Percentiles rank a stretch among this genome's conserved stretches.
These are phyloP conservation scores for Solanum etuberosum DNA, from an alignment of 257 asterid genomes.

Conservation along the genomic window DNA sequence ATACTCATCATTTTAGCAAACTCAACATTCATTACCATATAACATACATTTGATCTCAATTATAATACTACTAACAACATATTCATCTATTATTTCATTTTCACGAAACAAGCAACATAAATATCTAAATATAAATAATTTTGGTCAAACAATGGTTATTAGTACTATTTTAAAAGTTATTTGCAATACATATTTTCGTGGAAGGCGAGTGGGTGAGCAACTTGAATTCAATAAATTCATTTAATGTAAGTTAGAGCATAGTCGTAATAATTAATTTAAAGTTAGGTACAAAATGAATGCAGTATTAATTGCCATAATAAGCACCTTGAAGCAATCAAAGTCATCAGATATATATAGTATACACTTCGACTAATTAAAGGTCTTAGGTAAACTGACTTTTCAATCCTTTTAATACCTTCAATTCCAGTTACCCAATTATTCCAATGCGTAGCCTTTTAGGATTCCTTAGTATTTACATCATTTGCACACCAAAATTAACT, in stretches of 20 bases:
- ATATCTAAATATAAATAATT: background rate
- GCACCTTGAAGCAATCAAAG: slow-evolving; percentile 11
- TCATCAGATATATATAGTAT: background rate
- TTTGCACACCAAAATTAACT: background rate
- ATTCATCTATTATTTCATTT: background rate
- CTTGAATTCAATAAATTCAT: background rate
- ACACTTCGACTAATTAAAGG: background rate
- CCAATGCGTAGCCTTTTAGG: background rate
- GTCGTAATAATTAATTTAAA: slow-evolving; percentile 8
- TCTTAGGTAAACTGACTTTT: slow-evolving; percentile 3
- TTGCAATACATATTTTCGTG: background rate
- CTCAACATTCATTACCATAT: background rate
- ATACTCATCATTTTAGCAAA: background rate
- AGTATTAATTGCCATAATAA: slow-evolving; percentile 34
- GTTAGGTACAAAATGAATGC: slow-evolving; percentile 47
- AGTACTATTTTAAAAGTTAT: background rate
- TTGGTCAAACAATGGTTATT: background rate
- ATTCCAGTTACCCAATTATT: background rate
- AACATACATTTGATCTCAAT: no score
- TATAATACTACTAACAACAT: background rate
- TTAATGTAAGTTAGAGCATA: background rate
- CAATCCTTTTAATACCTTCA: slow-evolving; percentile 2
- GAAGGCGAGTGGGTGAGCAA: background rate
- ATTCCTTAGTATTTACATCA: background rate
- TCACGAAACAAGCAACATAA: background rate